Conservation (phyloP, 23 red algal species). For the Gracilaria vermiculophylla region DNA sequence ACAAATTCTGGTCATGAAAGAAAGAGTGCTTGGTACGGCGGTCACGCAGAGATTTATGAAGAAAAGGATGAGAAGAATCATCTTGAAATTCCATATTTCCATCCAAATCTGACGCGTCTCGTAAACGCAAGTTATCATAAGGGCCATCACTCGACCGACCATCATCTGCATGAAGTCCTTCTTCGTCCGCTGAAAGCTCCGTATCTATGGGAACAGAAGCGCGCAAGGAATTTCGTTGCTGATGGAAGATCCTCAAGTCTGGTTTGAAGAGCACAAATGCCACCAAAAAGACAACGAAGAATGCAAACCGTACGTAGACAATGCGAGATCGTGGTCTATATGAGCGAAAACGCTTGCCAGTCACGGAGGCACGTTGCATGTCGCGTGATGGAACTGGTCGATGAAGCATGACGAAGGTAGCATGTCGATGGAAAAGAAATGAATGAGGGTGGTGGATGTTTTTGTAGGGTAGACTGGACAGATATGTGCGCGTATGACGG, state of each 20-base stretch:
- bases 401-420: neutral
- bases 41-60: neutral
- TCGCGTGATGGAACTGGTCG: neutral
- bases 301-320: neutral
- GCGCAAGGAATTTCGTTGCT: neutral
- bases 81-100: neutral
- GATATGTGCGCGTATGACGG: neutral
- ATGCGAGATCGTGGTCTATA: neutral
- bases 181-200: neutral
- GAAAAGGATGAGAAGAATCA: no score
- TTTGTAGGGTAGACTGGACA: neutral
- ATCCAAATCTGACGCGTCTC: neutral
- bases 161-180: neutral
- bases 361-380: constrained; percentile 1
- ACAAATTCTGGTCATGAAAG: neutral
- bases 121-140: no score
- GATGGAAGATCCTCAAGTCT: neutral
- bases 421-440: neutral
- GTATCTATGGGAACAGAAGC: neutral
- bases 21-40: neutral
- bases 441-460: neutral
- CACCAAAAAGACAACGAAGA: neutral
- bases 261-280: neutral
- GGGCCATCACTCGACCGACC: neutral
- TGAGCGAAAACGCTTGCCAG: constrained; percentile 12